Conservation (phyloP, 768 basidiomycete genomes). For the Butyriboletus loyo region DNA sequence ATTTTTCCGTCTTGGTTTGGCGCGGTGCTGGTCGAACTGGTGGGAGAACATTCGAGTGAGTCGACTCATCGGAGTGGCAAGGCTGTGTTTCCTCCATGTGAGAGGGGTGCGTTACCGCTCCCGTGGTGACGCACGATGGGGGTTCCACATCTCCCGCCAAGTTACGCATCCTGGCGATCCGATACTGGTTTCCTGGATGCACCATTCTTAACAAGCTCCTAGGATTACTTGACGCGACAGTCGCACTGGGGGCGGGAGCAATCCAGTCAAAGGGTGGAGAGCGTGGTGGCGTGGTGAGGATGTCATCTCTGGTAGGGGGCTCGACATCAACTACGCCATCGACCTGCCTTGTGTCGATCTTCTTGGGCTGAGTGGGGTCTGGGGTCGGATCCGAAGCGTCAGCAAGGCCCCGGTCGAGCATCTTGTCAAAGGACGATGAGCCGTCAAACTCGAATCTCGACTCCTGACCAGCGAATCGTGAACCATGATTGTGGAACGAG, state of each 20-base stretch:
- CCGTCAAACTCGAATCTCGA: slow-evolving; percentile 37
- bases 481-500: slow-evolving; percentile 7
- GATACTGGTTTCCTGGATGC: slow-evolving; percentile 32
- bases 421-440: slow-evolving; percentile 40
- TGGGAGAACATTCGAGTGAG: neutral
- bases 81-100: slow-evolving; percentile 18
- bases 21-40: slow-evolving; percentile 1
- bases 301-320: neutral
- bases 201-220: slow-evolving; percentile 33
- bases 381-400: slow-evolving; percentile 24
- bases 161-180: slow-evolving; percentile 25
- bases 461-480: slow-evolving; percentile 19
- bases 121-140: slow-evolving; percentile 8
- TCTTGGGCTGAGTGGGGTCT: slow-evolving; percentile 12
- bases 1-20: neutral
- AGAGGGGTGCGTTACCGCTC: slow-evolving; percentile 17
- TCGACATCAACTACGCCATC: slow-evolving; percentile 1
- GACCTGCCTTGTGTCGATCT: slow-evolving; percentile 5
- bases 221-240: slow-evolving; percentile 25
- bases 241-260: slow-evolving; percentile 12
- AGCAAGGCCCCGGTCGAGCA: slow-evolving; percentile 34
- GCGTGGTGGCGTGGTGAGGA: neutral
- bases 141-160: slow-evolving; percentile 21
- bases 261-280: slow-evolving; percentile 23
- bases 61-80: neutral